phyloP scores from a whole-genome alignment of 495 filamentous ascomycete genomes.

The Ascobolus immersus region DNA sequence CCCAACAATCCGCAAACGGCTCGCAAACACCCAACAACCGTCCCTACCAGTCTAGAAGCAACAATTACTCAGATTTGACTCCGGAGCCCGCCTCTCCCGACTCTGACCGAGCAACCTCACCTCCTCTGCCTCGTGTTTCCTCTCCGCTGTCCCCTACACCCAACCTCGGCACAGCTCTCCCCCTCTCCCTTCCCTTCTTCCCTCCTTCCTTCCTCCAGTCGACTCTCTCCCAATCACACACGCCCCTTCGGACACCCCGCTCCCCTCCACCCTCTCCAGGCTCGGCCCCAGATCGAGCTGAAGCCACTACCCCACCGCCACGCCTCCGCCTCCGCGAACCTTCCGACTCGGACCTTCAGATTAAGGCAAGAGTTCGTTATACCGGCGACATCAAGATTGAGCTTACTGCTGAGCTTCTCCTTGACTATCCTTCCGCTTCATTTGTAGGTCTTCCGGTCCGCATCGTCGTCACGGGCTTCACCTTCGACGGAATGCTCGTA shows the following conservation, averaged over 20 bases:
- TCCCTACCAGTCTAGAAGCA: too few species aligned
- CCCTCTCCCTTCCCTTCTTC: constrained; percentile 7
- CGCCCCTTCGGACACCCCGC: constrained; percentile 4
- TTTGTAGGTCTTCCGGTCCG: constrained; percentile 83
- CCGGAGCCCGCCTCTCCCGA: too few species aligned
- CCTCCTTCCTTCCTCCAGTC: constrained; percentile 6
- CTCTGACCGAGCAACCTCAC: too few species aligned
- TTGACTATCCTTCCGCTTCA: constrained; percentile 92
- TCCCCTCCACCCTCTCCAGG: constrained; percentile 4
- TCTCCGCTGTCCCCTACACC: constrained; percentile 5
- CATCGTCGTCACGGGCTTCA: constrained; percentile 76
- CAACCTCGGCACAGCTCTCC: too few species aligned
- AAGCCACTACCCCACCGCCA: constrained; percentile 4
- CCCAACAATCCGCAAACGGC: constrained; percentile 14
- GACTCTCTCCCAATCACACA: constrained; percentile 1
- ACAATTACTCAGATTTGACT: too few species aligned
- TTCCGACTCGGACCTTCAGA: constrained; percentile 48
- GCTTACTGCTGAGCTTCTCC: constrained; percentile 74
- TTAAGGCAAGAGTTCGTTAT: constrained; percentile 72
- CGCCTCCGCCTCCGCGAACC: constrained; percentile 23
- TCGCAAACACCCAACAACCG: too few species aligned
- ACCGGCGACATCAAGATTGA: constrained; percentile 60
- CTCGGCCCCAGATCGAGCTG: constrained; percentile 2
- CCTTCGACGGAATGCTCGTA: constrained; percentile 81
- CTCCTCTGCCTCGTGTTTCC: too few species aligned